Percentiles rank a stretch among this genome's conserved stretches.
phyloP scores from a whole-genome alignment of 495 filamentous ascomycete species.

The Lasiosphaeris hirsuta region DNA sequence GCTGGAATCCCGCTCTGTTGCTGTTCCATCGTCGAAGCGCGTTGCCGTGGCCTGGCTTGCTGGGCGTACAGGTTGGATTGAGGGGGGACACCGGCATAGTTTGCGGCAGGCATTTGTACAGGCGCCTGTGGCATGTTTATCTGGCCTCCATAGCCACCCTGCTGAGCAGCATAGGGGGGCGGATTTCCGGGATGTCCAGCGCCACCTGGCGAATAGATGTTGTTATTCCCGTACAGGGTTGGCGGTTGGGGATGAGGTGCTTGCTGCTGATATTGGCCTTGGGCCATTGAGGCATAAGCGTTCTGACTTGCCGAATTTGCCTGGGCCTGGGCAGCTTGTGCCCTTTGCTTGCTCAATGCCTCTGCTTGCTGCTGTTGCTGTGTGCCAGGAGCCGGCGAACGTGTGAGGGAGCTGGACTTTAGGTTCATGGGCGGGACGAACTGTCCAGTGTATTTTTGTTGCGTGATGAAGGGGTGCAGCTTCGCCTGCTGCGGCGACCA shows the following conservation, averaged over 20 bases:
- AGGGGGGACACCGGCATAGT: conserved; percentile 54
- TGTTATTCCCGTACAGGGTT: conserved; percentile 64
- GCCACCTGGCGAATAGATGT: conserved; percentile 71
- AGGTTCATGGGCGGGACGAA: conserved; percentile 98
- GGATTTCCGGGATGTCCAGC: conserved; percentile 59
- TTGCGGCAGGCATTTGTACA: conserved; percentile 64
- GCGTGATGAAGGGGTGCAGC: conserved; percentile 97
- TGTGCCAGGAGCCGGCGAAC: conserved; percentile 91
- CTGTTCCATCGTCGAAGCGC: conserved; percentile 93
- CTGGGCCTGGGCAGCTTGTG: conserved; percentile 63
- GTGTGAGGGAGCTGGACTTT: conserved; percentile 74
- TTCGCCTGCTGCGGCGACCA: conserved; percentile 99
- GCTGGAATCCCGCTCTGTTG: conserved; percentile 87
- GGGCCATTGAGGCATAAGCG: conserved; percentile 40
- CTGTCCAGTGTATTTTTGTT: conserved; percentile 92
- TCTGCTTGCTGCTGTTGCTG: conserved; percentile 96
- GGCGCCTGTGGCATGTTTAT: conserved; percentile 67
- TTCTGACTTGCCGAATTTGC: conserved; percentile 52
- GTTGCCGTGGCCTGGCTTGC: conserved; percentile 61
- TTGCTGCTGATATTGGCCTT: conserved; percentile 44
- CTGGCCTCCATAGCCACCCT: conserved; percentile 63
- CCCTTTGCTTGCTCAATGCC: conserved; percentile 83
- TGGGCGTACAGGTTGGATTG: conserved; percentile 79
- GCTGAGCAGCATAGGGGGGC: conserved; percentile 78
- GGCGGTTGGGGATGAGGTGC: conserved; percentile 44